Base-by-base conservation (phyloP, 805 yeast genomes). In the Metschnikowia aberdeeniae region DNA sequence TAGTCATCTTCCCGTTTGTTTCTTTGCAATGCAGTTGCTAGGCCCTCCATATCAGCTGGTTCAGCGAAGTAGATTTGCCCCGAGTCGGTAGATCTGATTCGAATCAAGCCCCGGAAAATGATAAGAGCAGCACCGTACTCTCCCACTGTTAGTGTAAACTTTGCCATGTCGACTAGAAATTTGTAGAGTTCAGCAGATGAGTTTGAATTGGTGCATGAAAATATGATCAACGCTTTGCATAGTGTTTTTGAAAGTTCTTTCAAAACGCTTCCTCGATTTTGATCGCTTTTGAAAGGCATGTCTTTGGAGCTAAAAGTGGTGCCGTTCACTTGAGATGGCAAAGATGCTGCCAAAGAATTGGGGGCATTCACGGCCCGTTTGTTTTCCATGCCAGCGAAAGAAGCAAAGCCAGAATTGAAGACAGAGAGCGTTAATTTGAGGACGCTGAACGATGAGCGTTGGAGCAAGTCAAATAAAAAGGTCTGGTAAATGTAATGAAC, bases 41-140 rank as follows among this genome's bases (percentile, higher is more conserved):
- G 61, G 0, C 87, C 89, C 34, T 78, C 84, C 69, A 83, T 78
- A 57, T 85, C 87, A 1, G 62, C 58, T 4, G 85, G 84, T 6
- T 70, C 64, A 2, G 78, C 62, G 35, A 84, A 64, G 55, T 70
- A 78, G 1, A 84, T 61, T 30, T 60, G 62, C 5, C 70, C 67
- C 3, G 71, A 72, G 11, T 66, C 57, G 1, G 80, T 73, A 0
- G 68, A 68, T 42, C 92, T 68, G 1, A 83, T 64, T 49, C 89
- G 67, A 14, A 77, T 64, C 44, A 86, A 62, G 12, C 80, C 63
- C 41, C 82, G 72, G 6, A 81, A 67, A 2, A 79, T 60, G 4
- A 72, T 65, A n/a, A 84, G 60, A 38, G 78, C 61, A 4, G 73
- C 51, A 8, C 65, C 66, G 3, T 62, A 56, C 14, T 70, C 57